Conservation (phyloP, 768 basidiomycete species). For the Phylloporus rhodoxanthus region DNA sequence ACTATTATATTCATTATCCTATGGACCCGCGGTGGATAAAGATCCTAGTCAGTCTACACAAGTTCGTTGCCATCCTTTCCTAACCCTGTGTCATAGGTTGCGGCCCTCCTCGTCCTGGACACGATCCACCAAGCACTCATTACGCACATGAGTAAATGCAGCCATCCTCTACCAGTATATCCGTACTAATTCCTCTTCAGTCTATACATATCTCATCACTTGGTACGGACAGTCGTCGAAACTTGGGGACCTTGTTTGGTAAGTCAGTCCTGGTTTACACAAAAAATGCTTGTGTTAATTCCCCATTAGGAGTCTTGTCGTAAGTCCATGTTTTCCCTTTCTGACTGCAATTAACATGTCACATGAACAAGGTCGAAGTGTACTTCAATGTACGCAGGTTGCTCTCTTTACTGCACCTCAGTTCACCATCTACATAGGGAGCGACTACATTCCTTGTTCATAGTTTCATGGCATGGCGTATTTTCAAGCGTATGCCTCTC, state of each 20-base stretch:
- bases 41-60: conserved; percentile 34
- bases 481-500: conserved; percentile 41
- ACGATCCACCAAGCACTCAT: conserved; percentile 50
- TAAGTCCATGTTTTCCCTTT: conserved; percentile 5
- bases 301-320: conserved; percentile 18
- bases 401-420: neutral
- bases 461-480: conserved; percentile 45
- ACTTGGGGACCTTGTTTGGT: conserved; percentile 39
- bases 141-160: conserved; percentile 40
- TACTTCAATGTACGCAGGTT: conserved; percentile 38
- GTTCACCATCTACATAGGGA: conserved; percentile 15
- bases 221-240: conserved; percentile 30
- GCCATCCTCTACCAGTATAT: neutral
- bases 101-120: conserved; percentile 43
- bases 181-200: conserved; percentile 23
- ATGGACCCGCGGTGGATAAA: conserved; percentile 46
- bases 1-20: conserved; percentile 46
- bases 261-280: conserved; percentile 12
- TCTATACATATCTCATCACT: conserved; percentile 45
- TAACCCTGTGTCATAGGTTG: conserved; percentile 36
- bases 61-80: neutral
- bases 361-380: conserved; percentile 38
- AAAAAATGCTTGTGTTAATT: neutral
- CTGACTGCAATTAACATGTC: conserved; percentile 4
- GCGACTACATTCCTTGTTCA: conserved; percentile 49